Evolutionary conservation across 768 basidiomycete genomes (phyloP).

Genomic region (Naematelia aurantialba): DNA sequence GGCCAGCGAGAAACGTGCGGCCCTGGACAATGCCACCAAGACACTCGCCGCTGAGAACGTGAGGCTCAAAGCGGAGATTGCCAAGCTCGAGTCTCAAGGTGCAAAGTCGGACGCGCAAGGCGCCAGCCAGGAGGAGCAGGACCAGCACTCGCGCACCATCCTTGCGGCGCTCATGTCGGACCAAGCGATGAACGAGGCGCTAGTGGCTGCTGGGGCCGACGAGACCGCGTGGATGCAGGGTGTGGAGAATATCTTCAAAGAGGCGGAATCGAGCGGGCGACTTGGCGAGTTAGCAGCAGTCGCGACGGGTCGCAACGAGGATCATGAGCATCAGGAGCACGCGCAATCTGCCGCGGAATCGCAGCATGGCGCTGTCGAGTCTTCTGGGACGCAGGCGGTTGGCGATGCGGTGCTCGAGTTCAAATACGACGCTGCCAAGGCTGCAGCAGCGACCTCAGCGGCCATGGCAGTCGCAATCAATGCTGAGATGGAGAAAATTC

Average conservation of each 20-base stretch:
- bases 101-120: slow-evolving; percentile 1
- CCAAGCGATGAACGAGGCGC: slow-evolving; percentile 20
- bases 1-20: slow-evolving; percentile 27
- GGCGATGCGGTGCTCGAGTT: not conserved
- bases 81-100: slow-evolving; percentile 12
- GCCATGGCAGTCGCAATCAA: slow-evolving; percentile 33
- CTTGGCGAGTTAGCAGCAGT: slow-evolving; percentile 39
- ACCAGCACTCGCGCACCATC: slow-evolving; percentile 37
- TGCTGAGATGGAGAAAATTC: slow-evolving; percentile 34
- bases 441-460: slow-evolving; percentile 14
- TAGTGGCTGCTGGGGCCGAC: slow-evolving; percentile 19
- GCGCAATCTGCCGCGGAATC: not conserved
- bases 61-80: slow-evolving; percentile 28
- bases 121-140: slow-evolving; percentile 7
- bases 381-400: not conserved
- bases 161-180: slow-evolving; percentile 37
- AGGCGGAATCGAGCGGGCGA: slow-evolving; percentile 31
- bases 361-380: not conserved
- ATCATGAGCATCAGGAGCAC: slow-evolving; percentile 7
- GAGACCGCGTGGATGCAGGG: slow-evolving; percentile 34
- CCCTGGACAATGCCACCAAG: slow-evolving; percentile 30
- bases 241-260: slow-evolving; percentile 27
- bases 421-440: slow-evolving; percentile 2
- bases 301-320: slow-evolving; percentile 23
- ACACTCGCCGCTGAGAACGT: slow-evolving; percentile 36